phyloP scores from a whole-genome alignment of 192 early-diverging fungal genomes.

The Irineochytrium annulatum region DNA sequence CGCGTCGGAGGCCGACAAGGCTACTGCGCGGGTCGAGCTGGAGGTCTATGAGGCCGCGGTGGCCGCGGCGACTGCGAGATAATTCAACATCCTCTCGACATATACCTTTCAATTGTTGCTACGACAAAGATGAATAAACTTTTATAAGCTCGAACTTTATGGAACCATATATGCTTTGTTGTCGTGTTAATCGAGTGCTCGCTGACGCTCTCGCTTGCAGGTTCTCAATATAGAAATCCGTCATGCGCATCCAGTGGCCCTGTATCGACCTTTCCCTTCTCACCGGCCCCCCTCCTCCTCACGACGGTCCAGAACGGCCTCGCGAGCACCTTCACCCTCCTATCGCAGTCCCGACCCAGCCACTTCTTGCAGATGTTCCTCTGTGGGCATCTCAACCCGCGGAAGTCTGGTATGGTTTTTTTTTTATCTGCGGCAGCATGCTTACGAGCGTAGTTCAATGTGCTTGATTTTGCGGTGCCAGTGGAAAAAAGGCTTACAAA shows the following conservation, averaged over 20 bases:
- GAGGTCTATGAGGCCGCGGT: conserved; percentile 87
- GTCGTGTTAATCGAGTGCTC: too few relatives aligned
- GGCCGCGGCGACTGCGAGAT: conserved; percentile 47
- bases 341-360: too few relatives aligned
- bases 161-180: too few relatives aligned
- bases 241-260: too few relatives aligned
- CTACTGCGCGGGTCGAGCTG: conserved; percentile 77
- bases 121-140: too few relatives aligned
- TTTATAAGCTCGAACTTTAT: too few relatives aligned
- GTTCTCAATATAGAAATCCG: too few relatives aligned
- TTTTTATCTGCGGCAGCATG: neutral
- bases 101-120: too few relatives aligned
- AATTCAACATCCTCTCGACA: too few relatives aligned
- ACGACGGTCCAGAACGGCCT: neutral
- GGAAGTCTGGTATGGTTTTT: conserved; percentile 5
- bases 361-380: conserved; percentile 26
- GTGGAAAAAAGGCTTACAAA: conserved; percentile 6
- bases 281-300: neutral
- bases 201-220: too few relatives aligned
- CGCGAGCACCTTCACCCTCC: neutral
- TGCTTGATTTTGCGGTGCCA: conserved; percentile 21
- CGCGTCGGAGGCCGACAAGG: conserved; percentile 70
- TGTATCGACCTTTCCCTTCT: too few relatives aligned
- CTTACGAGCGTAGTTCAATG: neutral
- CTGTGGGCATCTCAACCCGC: conserved; percentile 16